Evolutionary conservation across 768 basidiomycete genomes (phyloP).

Genomic region (Pisolithus albus): DNA sequence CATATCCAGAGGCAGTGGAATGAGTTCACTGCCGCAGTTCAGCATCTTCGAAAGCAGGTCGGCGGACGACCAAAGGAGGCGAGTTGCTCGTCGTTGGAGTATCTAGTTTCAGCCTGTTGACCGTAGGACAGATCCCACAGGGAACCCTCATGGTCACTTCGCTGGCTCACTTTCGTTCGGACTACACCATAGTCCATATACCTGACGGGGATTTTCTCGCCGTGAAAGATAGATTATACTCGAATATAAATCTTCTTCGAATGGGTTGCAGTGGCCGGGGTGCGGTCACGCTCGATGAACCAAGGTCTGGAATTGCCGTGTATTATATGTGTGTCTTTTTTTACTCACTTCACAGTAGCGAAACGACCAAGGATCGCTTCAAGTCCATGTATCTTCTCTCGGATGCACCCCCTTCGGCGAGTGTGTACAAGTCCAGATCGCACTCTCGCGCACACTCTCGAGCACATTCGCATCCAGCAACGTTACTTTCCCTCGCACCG

Average conservation of each 20-base stretch:
- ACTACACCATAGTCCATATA: constrained; percentile 78
- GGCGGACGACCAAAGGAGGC: constrained; percentile 72
- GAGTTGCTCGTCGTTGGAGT: constrained; percentile 4
- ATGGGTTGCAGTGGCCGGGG: constrained; percentile 77
- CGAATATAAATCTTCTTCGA: constrained; percentile 78
- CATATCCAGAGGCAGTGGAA: constrained; percentile 36
- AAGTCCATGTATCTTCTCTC: constrained; percentile 59
- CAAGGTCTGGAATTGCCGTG: constrained; percentile 39
- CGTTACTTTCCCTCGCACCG: constrained; percentile 19
- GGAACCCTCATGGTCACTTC: constrained; percentile 78
- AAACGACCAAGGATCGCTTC: constrained; percentile 77
- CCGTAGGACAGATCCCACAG: constrained; percentile 43
- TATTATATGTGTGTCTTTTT: neutral
- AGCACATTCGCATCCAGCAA: constrained; percentile 23
- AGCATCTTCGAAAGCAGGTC: constrained; percentile 52
- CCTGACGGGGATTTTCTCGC: constrained; percentile 59
- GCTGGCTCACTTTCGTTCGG: constrained; percentile 80
- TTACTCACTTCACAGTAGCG: constrained; percentile 35
- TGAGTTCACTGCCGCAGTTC: constrained; percentile 60
- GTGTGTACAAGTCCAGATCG: constrained; percentile 22
- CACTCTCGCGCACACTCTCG: constrained; percentile 24
- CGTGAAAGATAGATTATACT: constrained; percentile 60
- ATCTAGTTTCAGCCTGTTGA: neutral
- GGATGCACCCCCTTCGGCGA: constrained; percentile 27
- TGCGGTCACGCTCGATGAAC: constrained; percentile 72